These are phyloP conservation scores for Triglochin maritima DNA, from an alignment of 106 monocot species.

Conservation along the genomic window DNA sequence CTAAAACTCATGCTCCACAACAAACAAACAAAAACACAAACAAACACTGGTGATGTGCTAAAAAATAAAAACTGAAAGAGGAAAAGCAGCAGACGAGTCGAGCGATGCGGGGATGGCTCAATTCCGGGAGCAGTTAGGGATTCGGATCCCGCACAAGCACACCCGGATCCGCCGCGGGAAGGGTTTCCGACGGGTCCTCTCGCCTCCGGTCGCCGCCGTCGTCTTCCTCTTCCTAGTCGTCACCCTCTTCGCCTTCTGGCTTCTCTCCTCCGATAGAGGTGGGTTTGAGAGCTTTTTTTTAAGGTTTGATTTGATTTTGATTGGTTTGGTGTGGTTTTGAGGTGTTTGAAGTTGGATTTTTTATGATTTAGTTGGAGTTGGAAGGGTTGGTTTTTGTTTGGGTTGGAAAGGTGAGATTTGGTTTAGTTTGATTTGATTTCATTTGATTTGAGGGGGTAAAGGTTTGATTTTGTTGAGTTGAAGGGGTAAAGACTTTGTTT, in stretches of 20 bases:
- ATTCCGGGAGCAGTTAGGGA: slow-evolving; percentile 1
- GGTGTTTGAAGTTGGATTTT: not conserved
- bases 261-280: slow-evolving; percentile 3
- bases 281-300: not conserved
- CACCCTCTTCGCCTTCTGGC: slow-evolving; percentile 1
- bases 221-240: not conserved
- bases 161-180: slow-evolving; percentile 1
- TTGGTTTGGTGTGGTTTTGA: not conserved
- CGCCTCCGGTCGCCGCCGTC: not conserved
- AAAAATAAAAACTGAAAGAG: no score
- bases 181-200: not conserved
- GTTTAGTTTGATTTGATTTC: no score
- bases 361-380: not conserved
- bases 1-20: no score
- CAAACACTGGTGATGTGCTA: not conserved
- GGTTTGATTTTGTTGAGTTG: no score
- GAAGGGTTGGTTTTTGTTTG: no score
- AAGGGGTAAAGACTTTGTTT: no score
- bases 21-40: no score
- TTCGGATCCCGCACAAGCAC: slow-evolving; percentile 5
- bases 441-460: no score
- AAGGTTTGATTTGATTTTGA: not conserved
- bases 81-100: not conserved
- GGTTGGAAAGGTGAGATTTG: no score
- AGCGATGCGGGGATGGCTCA: slow-evolving; percentile 8